Percentiles rank a stretch among this genome's conserved stretches.
These are phyloP conservation scores for Scytalidium sp. DNA, from an alignment of 2,329 filamentous ascomycete genomes.

Conservation along the genomic window DNA sequence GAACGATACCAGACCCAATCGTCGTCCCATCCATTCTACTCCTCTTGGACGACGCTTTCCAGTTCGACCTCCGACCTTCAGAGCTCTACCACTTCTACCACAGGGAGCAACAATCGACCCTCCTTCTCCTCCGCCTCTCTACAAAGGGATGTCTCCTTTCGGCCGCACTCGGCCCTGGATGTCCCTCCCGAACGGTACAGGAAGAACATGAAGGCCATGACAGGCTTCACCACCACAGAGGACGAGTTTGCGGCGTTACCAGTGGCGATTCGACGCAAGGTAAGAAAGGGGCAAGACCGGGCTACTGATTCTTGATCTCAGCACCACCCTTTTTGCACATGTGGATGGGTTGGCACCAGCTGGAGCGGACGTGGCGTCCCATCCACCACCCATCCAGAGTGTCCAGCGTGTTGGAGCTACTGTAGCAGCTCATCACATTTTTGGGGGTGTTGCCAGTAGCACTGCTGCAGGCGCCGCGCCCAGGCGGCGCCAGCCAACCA, in stretches of 20 bases:
- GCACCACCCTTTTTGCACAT: background rate
- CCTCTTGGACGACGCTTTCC: conserved; percentile 11
- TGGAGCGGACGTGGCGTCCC: background rate
- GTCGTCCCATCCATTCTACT: conserved; percentile 10
- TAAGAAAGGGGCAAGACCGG: conserved; percentile 29
- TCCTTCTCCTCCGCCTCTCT: background rate
- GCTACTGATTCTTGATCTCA: background rate
- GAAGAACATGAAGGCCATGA: conserved; percentile 29
- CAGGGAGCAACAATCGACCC: background rate
- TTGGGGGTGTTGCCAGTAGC: no score
- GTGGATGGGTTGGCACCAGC: background rate
- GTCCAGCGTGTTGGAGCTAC: background rate
- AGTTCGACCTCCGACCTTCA: conserved; percentile 15
- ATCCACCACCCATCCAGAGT: background rate
- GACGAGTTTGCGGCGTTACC: conserved; percentile 50
- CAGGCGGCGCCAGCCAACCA: background rate
- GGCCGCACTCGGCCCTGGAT: conserved; percentile 1
- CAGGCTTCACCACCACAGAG: conserved; percentile 29
- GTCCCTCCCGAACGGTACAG: conserved; percentile 10
- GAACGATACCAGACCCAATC: background rate
- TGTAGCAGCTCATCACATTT: background rate
- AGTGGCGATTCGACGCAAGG: conserved; percentile 48
- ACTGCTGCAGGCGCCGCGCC: background rate
- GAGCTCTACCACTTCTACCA: conserved; percentile 7
- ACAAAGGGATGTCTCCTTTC: background rate